Evolutionary conservation across 345 rosid genomes (phyloP).

Genomic region (Pistacia atlantica): DNA sequence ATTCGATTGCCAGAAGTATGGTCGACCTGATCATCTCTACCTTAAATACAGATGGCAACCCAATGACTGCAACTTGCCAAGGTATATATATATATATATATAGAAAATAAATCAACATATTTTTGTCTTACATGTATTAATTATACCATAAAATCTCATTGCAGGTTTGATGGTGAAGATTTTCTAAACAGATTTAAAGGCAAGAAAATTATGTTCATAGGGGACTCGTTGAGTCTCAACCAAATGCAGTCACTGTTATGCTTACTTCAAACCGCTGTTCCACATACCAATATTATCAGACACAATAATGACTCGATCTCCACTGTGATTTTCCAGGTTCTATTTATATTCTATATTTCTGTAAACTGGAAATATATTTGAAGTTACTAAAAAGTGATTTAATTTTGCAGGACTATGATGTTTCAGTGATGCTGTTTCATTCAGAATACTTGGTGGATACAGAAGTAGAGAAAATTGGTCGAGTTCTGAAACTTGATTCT

Average conservation of each 20-base stretch:
- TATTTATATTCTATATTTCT: neutral
- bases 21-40: slow-evolving; percentile 76
- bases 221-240: slow-evolving; percentile 67
- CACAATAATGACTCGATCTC: slow-evolving; percentile 15
- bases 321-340: slow-evolving; percentile 47
- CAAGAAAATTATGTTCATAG: slow-evolving; percentile 61
- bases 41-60: slow-evolving; percentile 89
- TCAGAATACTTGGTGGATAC: slow-evolving; percentile 52
- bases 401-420: slow-evolving; percentile 48
- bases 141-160: neutral
- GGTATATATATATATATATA: slow-evolving; percentile 33
- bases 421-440: slow-evolving; percentile 42
- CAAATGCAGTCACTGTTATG: slow-evolving; percentile 62
- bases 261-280: slow-evolving; percentile 57
- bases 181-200: slow-evolving; percentile 43
- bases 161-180: slow-evolving; percentile 55
- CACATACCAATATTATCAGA: slow-evolving; percentile 32
- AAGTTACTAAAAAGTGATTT: neutral
- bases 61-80: slow-evolving; percentile 52
- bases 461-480: slow-evolving; percentile 42
- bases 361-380: neutral
- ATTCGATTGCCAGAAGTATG: slow-evolving; percentile 76
- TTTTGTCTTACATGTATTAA: too few species aligned
- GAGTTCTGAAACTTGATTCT: slow-evolving; percentile 63
- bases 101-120: too few species aligned